Conservation (phyloP, 345 rosid species). For the Jatropha curcas region DNA sequence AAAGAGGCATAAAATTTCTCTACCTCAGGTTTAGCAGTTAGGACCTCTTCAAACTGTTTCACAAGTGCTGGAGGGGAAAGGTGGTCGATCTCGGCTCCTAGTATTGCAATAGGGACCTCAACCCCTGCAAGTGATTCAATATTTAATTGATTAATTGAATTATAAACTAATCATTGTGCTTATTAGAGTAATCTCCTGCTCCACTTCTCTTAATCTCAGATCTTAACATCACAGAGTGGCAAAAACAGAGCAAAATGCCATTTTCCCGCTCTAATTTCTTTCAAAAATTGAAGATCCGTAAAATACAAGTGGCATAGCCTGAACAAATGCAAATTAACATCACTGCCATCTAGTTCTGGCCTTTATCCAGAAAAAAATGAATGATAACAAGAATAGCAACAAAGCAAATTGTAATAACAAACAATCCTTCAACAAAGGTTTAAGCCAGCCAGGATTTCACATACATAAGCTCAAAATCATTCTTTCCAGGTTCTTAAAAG, state of each 20-base stretch:
- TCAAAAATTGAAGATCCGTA: not conserved
- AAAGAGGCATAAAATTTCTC: not conserved
- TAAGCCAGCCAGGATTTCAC: not conserved
- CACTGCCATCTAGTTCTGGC: not conserved
- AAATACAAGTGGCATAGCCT: not conserved
- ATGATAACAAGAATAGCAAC: not conserved
- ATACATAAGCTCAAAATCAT: not conserved
- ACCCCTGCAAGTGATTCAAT: constrained; percentile 31
- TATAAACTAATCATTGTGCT: not conserved
- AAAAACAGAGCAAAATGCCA: not conserved
- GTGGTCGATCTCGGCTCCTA: constrained; percentile 45
- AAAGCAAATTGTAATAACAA: too few species aligned
- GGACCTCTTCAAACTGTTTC: constrained; percentile 42
- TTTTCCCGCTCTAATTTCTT: not conserved
- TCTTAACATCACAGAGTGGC: not conserved
- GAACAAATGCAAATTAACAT: not conserved
- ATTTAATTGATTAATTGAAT: not conserved
- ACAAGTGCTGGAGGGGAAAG: constrained; percentile 44
- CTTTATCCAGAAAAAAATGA: not conserved
- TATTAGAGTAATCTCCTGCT: not conserved
- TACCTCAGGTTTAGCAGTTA: constrained; percentile 41
- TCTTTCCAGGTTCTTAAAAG: not conserved
- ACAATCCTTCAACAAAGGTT: not conserved
- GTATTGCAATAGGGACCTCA: constrained; percentile 38
- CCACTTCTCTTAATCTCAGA: not conserved